Base-by-base conservation (phyloP, 1,139 yeast species). In the Sugiyamaella neomexicana region DNA sequence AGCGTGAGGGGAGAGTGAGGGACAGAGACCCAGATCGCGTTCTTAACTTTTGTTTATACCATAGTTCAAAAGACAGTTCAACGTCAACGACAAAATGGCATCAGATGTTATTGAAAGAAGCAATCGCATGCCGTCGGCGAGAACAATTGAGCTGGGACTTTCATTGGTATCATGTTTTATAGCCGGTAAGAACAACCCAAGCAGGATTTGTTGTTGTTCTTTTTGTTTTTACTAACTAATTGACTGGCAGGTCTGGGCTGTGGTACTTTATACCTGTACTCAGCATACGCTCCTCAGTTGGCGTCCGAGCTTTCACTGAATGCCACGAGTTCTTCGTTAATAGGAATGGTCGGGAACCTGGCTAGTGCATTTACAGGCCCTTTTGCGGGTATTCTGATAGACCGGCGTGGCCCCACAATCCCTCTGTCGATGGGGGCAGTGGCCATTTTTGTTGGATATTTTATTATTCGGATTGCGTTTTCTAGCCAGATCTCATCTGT, bases 201-300 rank as follows among this genome's bases (percentile, higher is more conserved):
- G n/a, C n/a, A n/a, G n/a, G n/a, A n/a, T n/a, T n/a, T n/a, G n/a
- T n/a, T n/a, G n/a, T n/a, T n/a, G n/a, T n/a, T n/a, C n/a, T n/a
- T n/a, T n/a, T n/a, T n/a, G n/a, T n/a, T n/a, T 20, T 20, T 40
- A 20, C 23, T 27, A 23, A 25, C 45, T 13, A 41, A 25, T 16
- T n/a, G 37, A 34, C 37, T 5, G 37, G 4, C 31, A 55, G 65
- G 66, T 13, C 57, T 82, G 52, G 80, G 80, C 40, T 68, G 86
- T 65, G 88, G 88, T 4, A 82, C 87, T 5, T 72, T 82, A 66
- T 83, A 83, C 64, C 71, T 83, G 52, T 83, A 81, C 66, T 79
- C 83, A 29, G 83, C 85, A 5, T 83, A 81, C 63, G 82, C 85
- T 46, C 87, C 89, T 2, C 88, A 83, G 63, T 72, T 82, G 58